These are phyloP conservation scores for Cryphonectria japonica DNA, from an alignment of 2,329 filamentous ascomycete genomes.

Conservation along the genomic window DNA sequence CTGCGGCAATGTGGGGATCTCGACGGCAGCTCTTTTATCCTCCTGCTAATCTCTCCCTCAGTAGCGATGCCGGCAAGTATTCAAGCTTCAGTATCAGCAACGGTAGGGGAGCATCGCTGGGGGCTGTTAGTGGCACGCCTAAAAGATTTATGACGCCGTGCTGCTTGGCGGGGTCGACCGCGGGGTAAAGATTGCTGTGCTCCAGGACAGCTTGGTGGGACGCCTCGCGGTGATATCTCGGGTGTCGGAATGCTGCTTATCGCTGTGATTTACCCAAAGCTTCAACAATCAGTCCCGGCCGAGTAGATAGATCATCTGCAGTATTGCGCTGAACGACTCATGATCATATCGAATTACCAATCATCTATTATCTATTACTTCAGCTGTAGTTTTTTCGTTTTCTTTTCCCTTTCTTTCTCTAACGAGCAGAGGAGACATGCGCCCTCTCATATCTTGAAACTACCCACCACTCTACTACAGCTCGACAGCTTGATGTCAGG, in stretches of 20 bases:
- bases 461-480: not conserved
- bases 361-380: not conserved
- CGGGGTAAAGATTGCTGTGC: slow-evolving; percentile 11
- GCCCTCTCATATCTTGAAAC: no score
- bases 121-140: not conserved
- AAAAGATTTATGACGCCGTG: not conserved
- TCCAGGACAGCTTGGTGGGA: not conserved
- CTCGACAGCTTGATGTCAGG: not conserved
- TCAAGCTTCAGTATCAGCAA: not conserved
- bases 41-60: slow-evolving; percentile 3
- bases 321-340: not conserved
- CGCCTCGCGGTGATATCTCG: slow-evolving; percentile 11
- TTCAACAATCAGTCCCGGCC: not conserved
- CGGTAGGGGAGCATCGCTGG: not conserved
- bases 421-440: not conserved
- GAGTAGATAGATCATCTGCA: not conserved
- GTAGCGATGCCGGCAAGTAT: not conserved
- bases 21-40: not conserved
- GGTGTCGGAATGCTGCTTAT: slow-evolving; percentile 7
- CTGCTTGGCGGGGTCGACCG: slow-evolving; percentile 16
- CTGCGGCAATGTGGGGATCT: not conserved
- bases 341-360: not conserved
- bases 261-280: not conserved
- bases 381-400: not conserved
- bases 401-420: not conserved